Evolutionary conservation across 495 filamentous ascomycete species (phyloP).

Genomic region (Xylaria castorea): DNA sequence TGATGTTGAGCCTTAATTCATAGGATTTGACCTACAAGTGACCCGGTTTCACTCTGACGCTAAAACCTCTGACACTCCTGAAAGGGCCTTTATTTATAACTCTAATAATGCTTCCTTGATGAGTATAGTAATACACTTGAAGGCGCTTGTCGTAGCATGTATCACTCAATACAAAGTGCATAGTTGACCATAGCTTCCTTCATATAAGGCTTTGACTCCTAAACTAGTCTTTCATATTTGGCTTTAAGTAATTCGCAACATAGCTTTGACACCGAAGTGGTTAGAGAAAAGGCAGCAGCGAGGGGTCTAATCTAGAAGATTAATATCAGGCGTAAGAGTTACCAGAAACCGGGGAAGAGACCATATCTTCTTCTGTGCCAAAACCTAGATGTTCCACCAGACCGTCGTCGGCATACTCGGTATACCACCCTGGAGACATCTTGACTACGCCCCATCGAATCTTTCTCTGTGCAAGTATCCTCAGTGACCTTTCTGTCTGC

Average conservation of each 20-base stretch:
- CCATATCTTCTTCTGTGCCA: background rate
- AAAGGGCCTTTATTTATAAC: background rate
- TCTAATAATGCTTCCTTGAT: background rate
- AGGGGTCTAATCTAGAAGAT: background rate
- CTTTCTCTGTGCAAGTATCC: background rate
- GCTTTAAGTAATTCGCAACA: background rate
- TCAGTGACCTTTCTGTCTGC: background rate
- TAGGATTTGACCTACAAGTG: too few relatives aligned
- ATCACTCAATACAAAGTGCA: background rate
- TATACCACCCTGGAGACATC: background rate
- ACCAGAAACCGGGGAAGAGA: background rate
- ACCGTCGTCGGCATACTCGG: background rate
- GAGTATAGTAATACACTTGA: background rate
- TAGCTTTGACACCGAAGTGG: background rate
- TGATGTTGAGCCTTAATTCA: too few relatives aligned
- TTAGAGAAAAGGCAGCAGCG: background rate
- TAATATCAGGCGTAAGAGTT: background rate
- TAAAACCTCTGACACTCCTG: too few relatives aligned
- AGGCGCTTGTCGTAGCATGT: background rate
- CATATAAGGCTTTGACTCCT: background rate
- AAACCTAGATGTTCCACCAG: constrained; percentile 1
- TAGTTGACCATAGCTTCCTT: background rate
- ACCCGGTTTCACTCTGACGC: too few relatives aligned
- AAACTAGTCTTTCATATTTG: background rate
- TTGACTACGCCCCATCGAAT: constrained; percentile 7